phyloP scores from a whole-genome alignment of 1,139 yeast genomes.

The Eremothecium cymbalariae region DNA sequence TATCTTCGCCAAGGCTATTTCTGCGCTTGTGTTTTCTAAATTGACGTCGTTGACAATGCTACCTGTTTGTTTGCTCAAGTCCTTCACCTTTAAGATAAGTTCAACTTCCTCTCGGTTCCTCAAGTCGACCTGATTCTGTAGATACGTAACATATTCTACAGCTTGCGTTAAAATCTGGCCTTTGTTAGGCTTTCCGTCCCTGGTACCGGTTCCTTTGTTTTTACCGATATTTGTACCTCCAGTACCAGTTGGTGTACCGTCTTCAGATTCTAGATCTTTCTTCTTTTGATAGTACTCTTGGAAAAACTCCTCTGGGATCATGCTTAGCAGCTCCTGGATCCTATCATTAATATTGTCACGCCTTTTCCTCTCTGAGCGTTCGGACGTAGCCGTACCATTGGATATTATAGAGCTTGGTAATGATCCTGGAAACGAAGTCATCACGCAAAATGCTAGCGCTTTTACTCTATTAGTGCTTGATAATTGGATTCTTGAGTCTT shows the following conservation, averaged over 20 bases:
- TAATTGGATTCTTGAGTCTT: too few species aligned
- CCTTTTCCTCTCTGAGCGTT: slow-evolving; percentile 39
- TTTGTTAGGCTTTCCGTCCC: slow-evolving; percentile 87
- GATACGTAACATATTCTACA: slow-evolving; percentile 69
- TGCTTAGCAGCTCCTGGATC: slow-evolving; percentile 67
- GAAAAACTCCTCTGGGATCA: slow-evolving; percentile 62
- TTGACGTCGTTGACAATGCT: slow-evolving; percentile 35
- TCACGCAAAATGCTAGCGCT: too few species aligned
- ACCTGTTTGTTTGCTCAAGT: slow-evolving; percentile 37
- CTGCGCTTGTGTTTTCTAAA: slow-evolving; percentile 71
- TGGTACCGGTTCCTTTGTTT: slow-evolving; percentile 33
- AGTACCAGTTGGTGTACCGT: slow-evolving; percentile 70
- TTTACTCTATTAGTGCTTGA: too few species aligned
- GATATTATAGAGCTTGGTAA: slow-evolving; percentile 3
- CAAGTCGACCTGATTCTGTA: slow-evolving; percentile 71
- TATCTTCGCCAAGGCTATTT: slow-evolving; percentile 61
- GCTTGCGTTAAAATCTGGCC: slow-evolving; percentile 82
- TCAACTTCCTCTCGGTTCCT: slow-evolving; percentile 74
- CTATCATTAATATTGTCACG: slow-evolving; percentile 85
- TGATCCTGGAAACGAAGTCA: slow-evolving; percentile 3
- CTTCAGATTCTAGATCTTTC: slow-evolving; percentile 35
- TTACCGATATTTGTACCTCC: slow-evolving; percentile 14
- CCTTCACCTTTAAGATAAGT: slow-evolving; percentile 51
- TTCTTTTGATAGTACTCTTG: slow-evolving; percentile 24
- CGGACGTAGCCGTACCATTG: slow-evolving; percentile 38